A percentile compares a stretch with the other conserved stretches of the same genome.
Evolutionary conservation across 805 yeast genomes (phyloP).

Genomic region (Brettanomyces sp.): DNA sequence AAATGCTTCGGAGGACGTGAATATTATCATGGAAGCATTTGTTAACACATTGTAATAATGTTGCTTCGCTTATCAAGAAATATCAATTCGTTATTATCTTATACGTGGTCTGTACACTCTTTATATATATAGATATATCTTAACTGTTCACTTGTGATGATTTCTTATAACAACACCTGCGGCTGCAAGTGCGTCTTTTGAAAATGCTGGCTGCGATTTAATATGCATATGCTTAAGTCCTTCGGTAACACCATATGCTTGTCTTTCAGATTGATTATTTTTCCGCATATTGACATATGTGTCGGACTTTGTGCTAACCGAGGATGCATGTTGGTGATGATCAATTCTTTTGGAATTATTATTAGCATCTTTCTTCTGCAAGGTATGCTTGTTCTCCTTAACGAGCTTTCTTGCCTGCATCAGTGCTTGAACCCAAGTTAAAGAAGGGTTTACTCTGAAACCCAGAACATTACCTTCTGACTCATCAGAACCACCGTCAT

Average conservation of each 20-base stretch:
- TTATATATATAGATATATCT: not conserved
- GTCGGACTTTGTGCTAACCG: too few relatives aligned
- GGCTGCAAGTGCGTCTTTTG: slow-evolving; percentile 2
- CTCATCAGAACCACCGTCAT: slow-evolving; percentile 22
- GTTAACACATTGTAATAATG: slow-evolving; percentile 21
- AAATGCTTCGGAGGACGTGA: slow-evolving; percentile 75
- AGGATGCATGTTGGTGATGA: too few relatives aligned
- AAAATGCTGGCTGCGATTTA: not conserved
- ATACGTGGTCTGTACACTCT: not conserved
- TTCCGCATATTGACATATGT: too few relatives aligned
- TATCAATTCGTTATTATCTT: not conserved
- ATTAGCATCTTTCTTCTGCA: not conserved
- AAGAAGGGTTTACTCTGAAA: slow-evolving; percentile 36
- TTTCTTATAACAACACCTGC: slow-evolving; percentile 2
- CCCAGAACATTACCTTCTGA: slow-evolving; percentile 13
- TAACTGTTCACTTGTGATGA: not conserved
- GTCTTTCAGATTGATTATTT: too few relatives aligned
- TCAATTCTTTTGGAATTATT: too few relatives aligned
- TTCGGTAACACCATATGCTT: not conserved
- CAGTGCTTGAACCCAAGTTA: slow-evolving; percentile 64
- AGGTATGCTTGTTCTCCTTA: slow-evolving; percentile 15
- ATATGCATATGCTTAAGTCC: not conserved
- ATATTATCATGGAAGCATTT: slow-evolving; percentile 54
- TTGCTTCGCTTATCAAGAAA: not conserved
- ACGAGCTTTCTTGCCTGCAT: slow-evolving; percentile 55